Conservation (phyloP, 2,329 filamentous ascomycete species). For the Hymenoscyphus repandus region DNA sequence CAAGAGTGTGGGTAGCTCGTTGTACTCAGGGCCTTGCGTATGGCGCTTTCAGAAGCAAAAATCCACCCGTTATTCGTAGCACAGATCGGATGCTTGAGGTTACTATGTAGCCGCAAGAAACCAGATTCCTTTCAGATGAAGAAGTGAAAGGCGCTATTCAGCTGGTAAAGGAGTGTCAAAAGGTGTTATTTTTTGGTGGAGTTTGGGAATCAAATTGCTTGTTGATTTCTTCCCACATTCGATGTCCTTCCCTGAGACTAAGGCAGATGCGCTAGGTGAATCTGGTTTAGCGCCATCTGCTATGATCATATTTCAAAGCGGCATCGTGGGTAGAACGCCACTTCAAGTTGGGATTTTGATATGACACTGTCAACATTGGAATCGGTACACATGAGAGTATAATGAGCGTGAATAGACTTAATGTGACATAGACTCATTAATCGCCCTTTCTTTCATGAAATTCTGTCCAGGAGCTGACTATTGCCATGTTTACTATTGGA, state of each 20-base stretch:
- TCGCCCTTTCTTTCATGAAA: no score
- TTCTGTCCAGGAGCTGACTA: no score
- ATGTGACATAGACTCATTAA: no score
- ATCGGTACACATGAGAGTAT: no score
- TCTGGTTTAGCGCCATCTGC: not conserved
- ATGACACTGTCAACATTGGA: no score
- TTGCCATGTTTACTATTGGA: no score
- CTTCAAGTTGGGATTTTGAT: no score
- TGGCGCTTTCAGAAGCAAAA: conserved; percentile 22
- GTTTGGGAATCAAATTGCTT: not conserved
- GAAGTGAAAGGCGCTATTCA: conserved; percentile 2
- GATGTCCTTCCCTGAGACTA: not conserved
- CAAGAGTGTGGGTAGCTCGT: conserved; percentile 12
- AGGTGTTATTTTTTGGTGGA: conserved; percentile 3
- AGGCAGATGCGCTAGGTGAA: no score
- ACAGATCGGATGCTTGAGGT: conserved; percentile 14
- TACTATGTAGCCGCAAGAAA: conserved; percentile 14
- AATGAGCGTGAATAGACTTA: no score
- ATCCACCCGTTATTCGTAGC: conserved; percentile 10
- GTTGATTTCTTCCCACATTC: conserved; percentile 13
- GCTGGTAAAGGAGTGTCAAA: conserved; percentile 21
- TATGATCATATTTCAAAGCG: not conserved
- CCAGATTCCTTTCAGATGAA: not conserved
- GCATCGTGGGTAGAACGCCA: not conserved
- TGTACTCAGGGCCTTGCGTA: conserved; percentile 17